Evolutionary conservation across 768 basidiomycete genomes (phyloP).

Genomic region (Naganishia vaughanmartiniae): DNA sequence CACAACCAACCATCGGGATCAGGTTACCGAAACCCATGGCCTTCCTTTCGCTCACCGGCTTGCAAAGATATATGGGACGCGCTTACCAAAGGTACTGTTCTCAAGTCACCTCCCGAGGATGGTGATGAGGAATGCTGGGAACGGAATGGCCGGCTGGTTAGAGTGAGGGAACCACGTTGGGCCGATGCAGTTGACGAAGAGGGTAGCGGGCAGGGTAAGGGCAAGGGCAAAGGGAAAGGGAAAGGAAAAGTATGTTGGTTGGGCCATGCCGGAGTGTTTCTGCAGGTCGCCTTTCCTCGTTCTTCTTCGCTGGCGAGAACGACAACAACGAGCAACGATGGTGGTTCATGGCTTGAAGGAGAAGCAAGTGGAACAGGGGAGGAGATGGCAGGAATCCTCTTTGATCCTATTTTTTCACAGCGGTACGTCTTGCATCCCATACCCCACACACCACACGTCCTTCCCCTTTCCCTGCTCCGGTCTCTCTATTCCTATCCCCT

Average conservation of each 20-base stretch:
- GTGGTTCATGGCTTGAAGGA: neutral
- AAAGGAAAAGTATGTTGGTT: slow-evolving; percentile 47
- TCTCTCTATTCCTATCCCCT: neutral
- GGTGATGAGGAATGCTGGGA: slow-evolving; percentile 31
- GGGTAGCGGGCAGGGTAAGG: slow-evolving; percentile 1
- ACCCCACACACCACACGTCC: neutral
- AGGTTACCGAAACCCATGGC: slow-evolving; percentile 49
- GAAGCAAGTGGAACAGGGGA: slow-evolving; percentile 11
- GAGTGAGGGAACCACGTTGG: slow-evolving; percentile 25
- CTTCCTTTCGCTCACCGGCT: slow-evolving; percentile 41
- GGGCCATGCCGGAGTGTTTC: slow-evolving; percentile 48
- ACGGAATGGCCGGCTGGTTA: slow-evolving; percentile 28
- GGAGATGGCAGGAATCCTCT: slow-evolving; percentile 43
- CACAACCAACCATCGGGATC: neutral
- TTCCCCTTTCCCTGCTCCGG: neutral
- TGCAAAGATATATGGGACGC: slow-evolving; percentile 43
- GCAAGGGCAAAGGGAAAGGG: slow-evolving; percentile 23
- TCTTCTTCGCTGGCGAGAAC: too few species aligned
- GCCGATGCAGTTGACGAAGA: too few species aligned
- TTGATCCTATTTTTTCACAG: slow-evolving; percentile 51
- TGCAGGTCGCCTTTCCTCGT: slow-evolving; percentile 40
- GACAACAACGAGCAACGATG: neutral
- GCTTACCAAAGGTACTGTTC: slow-evolving; percentile 44
- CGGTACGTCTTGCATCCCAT: slow-evolving; percentile 34
- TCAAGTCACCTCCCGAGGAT: slow-evolving; percentile 34